phyloP scores from a whole-genome alignment of 495 filamentous ascomycete genomes.

The Hypoxylon lienhwacheense region DNA sequence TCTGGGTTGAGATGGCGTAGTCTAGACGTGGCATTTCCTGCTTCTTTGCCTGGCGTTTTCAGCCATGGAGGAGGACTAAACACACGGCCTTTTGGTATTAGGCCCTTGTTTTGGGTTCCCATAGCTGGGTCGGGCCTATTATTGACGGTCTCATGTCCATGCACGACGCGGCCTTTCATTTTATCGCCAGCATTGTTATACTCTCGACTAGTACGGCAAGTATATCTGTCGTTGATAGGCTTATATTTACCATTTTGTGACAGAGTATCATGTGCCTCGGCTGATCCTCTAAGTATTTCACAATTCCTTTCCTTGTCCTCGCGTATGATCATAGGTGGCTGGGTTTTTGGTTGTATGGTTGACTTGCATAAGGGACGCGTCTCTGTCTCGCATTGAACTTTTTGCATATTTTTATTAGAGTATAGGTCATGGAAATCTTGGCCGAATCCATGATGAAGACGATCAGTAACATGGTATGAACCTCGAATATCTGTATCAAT shows the following conservation, averaged over 20 bases:
- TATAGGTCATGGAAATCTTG: too few species aligned
- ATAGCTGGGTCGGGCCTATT: neutral
- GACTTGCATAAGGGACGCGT: too few species aligned
- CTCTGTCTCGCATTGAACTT: too few species aligned
- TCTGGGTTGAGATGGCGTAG: constrained; percentile 17
- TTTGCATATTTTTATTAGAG: too few species aligned
- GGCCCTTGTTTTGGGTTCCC: neutral
- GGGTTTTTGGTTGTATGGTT: too few species aligned
- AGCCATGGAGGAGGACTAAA: constrained; percentile 45
- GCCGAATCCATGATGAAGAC: neutral
- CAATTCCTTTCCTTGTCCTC: neutral
- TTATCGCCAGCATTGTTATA: neutral
- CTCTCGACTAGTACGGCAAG: neutral
- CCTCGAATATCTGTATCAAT: neutral
- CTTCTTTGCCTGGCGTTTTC: constrained; percentile 33
- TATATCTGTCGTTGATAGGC: neutral
- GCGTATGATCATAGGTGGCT: too few species aligned
- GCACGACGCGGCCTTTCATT: too few species aligned
- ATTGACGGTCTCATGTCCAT: neutral
- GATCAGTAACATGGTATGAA: neutral
- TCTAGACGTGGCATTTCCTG: constrained; percentile 30
- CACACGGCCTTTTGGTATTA: constrained; percentile 32
- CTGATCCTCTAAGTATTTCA: neutral
- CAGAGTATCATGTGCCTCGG: neutral
- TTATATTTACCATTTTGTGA: neutral